Evolutionary conservation across 164 flowering plant species (phyloP), one percentile per base, ranked within the genome.

Genomic region (Chimonanthus salicifolius): DNA sequence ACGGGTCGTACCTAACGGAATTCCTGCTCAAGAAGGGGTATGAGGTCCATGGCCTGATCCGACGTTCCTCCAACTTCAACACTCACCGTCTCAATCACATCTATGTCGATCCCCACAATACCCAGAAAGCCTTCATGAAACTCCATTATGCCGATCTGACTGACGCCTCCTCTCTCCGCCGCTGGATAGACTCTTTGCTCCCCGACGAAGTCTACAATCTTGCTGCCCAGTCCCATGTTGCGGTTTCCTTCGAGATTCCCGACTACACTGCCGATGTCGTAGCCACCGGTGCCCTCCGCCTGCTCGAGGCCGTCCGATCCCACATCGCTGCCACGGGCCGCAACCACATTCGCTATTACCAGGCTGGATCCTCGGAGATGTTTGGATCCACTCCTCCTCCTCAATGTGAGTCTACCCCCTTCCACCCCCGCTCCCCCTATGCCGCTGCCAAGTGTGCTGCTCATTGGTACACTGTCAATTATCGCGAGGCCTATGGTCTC

Each of bases 171-270:
- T 92, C 98, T 11, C 97, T 94, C 74, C 95, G 98, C 73, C 96
- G 97, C 70, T 89, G 94, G 95, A 79, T 94, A 76, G 98, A 94
- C 79, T 78, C 83, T 70, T 83, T 94, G 72, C 75, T n/a, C 47
- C 98, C 98, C 62, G 91, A 94, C 80, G 98, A 94, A 86, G 86
- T 94, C 80, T 92, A 94, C 84, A 94, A 94, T 76, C 92, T 94
- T 48, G 98, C 97, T 62, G 98, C 97, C 62, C 98, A 94, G 68
- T 90, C 95, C 20, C 97, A 94, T 77, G 99, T 94, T 44, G 99
- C 99, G 5, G 97, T 94, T 71, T 92, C 97, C 63, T 94, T 94
- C 74, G 99, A 94, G 86, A 90, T 90, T 86, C 99, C 99, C 2
- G 97, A 92, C 75, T 94, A 90, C 81, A 94, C 99, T 8, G 97